Conservation (phyloP, 2,329 filamentous ascomycete genomes). For the Colletotrichum cordylinicola region DNA sequence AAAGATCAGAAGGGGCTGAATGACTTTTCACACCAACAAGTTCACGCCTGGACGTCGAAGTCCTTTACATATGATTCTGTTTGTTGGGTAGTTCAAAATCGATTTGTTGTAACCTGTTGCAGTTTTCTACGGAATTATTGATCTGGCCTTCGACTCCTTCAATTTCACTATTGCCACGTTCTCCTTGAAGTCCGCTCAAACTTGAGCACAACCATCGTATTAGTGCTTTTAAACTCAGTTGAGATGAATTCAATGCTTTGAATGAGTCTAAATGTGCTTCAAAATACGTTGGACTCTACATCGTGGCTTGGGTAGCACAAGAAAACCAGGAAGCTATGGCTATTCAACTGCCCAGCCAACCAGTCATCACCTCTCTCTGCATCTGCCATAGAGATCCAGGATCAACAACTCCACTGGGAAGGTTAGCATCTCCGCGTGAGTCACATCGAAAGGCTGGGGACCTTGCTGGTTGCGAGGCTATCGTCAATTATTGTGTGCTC, state of each 20-base stretch:
- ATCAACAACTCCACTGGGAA: background rate
- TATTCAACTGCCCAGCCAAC: background rate
- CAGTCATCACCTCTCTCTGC: background rate
- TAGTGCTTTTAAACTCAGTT: background rate
- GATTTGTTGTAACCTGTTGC: background rate
- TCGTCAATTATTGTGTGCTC: background rate
- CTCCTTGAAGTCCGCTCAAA: background rate
- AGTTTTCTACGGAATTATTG: background rate
- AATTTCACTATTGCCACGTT: background rate
- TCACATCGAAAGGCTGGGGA: background rate
- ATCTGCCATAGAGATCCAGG: background rate
- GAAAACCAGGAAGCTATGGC: background rate
- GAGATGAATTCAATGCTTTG: background rate
- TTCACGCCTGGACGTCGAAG: background rate
- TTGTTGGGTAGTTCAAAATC: background rate
- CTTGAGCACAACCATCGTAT: background rate
- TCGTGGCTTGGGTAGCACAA: background rate
- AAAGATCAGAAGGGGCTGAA: background rate
- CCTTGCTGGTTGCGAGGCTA: background rate
- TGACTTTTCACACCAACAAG: background rate
- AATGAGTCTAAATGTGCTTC: background rate
- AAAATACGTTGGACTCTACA: background rate
- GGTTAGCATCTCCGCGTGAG: background rate
- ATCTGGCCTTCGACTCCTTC: background rate
- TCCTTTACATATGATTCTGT: background rate